These are phyloP conservation scores for Aspergillus carlsbadensis DNA, from an alignment of 495 filamentous ascomycete genomes.

Conservation along the genomic window DNA sequence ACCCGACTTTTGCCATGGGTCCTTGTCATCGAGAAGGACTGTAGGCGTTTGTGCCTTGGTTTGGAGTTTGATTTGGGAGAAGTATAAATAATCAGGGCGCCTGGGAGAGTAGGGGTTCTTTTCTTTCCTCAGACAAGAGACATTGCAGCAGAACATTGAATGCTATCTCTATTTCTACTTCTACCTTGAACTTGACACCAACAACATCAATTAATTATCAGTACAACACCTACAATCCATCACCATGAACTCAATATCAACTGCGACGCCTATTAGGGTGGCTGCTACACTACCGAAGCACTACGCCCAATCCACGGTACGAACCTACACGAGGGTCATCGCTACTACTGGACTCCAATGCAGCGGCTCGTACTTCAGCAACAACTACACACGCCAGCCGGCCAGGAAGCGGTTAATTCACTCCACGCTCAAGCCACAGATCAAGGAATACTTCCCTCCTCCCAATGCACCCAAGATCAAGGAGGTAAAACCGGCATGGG, in stretches of 20 bases:
- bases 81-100: slow-evolving; percentile 4
- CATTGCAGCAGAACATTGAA: not conserved
- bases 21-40: slow-evolving; percentile 3
- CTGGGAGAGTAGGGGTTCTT: not conserved
- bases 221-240: not conserved
- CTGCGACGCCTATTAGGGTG: slow-evolving; percentile 33
- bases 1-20: slow-evolving; percentile 17
- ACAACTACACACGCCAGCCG: slow-evolving; percentile 11
- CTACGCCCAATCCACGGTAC: slow-evolving; percentile 26
- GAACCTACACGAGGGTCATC: slow-evolving; percentile 27
- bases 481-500: slow-evolving; percentile 38
- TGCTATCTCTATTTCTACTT: not conserved
- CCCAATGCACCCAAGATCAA: slow-evolving; percentile 35
- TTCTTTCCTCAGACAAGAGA: not conserved
- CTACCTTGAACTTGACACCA: not conserved
- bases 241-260: slow-evolving; percentile 28
- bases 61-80: not conserved
- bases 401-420: slow-evolving; percentile 35
- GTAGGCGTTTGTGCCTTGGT: not conserved
- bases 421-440: slow-evolving; percentile 34
- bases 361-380: slow-evolving; percentile 17
- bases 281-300: slow-evolving; percentile 25
- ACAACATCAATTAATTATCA: not conserved
- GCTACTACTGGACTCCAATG: slow-evolving; percentile 20
- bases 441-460: slow-evolving; percentile 42